A percentile compares a stretch with the other conserved stretches of the same genome.
Conservation (phyloP, 371 early-diverging fungal genomes). For the Capillidium rhysosporum region DNA sequence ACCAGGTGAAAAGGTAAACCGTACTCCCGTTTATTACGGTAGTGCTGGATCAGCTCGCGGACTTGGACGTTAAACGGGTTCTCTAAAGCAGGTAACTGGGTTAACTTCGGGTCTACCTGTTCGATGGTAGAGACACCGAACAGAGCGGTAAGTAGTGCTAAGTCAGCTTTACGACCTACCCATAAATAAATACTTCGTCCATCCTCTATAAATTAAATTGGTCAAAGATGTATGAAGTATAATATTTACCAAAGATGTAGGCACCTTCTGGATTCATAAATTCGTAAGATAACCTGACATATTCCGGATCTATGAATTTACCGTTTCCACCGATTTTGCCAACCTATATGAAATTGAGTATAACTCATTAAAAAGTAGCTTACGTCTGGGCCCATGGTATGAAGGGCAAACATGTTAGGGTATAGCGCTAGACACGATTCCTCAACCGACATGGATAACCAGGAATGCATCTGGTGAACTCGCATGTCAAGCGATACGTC, state of each 20-base stretch:
- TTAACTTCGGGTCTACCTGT: conserved; percentile 40
- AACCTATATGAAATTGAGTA: conserved; percentile 8
- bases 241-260: conserved; percentile 11
- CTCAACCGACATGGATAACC: conserved; percentile 46
- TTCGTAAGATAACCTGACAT: conserved; percentile 53
- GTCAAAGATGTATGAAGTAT: background rate
- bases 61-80: conserved; percentile 26
- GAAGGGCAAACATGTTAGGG: conserved; percentile 58
- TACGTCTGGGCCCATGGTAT: conserved; percentile 34
- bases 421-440: conserved; percentile 60
- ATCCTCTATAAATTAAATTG: conserved; percentile 38
- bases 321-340: conserved; percentile 19
- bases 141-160: conserved; percentile 33
- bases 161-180: conserved; percentile 55
- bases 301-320: conserved; percentile 30
- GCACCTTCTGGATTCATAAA: conserved; percentile 35
- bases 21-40: conserved; percentile 29
- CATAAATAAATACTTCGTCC: conserved; percentile 60
- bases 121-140: conserved; percentile 62
- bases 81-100: conserved; percentile 32
- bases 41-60: conserved; percentile 31
- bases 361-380: conserved; percentile 4
- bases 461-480: conserved; percentile 46
- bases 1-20: conserved; percentile 25
- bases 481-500: conserved; percentile 48